A percentile compares a stretch with the other conserved stretches of the same genome.
Evolutionary conservation across 148 eudicot genomes (phyloP).

Genomic region (Chenopodium quinoa): DNA sequence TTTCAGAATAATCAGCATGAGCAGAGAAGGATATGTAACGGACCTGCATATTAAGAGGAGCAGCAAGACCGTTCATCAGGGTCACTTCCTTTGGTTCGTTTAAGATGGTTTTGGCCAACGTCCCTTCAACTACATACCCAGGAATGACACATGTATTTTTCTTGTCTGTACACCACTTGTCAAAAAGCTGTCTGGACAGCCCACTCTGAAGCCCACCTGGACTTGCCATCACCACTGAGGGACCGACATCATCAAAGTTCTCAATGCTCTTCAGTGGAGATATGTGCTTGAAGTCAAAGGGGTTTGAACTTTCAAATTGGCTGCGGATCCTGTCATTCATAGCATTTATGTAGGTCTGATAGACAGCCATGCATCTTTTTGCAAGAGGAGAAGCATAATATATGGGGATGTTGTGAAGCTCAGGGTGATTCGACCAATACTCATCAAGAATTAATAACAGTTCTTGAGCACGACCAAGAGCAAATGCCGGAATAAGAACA

Average conservation of each 20-base stretch:
- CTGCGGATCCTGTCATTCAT: slow-evolving; percentile 91
- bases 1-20: slow-evolving; percentile 86
- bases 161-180: slow-evolving; percentile 88
- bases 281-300: slow-evolving; percentile 88
- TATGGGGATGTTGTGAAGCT: slow-evolving; percentile 78
- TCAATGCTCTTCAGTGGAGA: slow-evolving; percentile 75
- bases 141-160: slow-evolving; percentile 90
- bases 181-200: slow-evolving; percentile 86
- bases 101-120: slow-evolving; percentile 79
- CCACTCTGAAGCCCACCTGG: slow-evolving; percentile 93
- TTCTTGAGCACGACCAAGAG: slow-evolving; percentile 99
- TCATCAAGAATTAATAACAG: slow-evolving; percentile 89
- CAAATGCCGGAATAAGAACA: slow-evolving; percentile 89
- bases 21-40: slow-evolving; percentile 96
- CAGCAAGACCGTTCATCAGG: slow-evolving; percentile 74
- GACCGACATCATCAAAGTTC: slow-evolving; percentile 74
- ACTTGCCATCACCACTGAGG: slow-evolving; percentile 93
- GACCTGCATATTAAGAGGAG: slow-evolving; percentile 84
- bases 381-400: slow-evolving; percentile 98
- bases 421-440: slow-evolving; percentile 93
- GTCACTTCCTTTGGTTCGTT: slow-evolving; percentile 92
- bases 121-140: slow-evolving; percentile 92
- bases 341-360: slow-evolving; percentile 89
- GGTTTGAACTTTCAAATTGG: slow-evolving; percentile 83
- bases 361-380: slow-evolving; percentile 89